phyloP scores from a whole-genome alignment of 2,329 filamentous ascomycete genomes.

The Ceratocystis variospora region DNA sequence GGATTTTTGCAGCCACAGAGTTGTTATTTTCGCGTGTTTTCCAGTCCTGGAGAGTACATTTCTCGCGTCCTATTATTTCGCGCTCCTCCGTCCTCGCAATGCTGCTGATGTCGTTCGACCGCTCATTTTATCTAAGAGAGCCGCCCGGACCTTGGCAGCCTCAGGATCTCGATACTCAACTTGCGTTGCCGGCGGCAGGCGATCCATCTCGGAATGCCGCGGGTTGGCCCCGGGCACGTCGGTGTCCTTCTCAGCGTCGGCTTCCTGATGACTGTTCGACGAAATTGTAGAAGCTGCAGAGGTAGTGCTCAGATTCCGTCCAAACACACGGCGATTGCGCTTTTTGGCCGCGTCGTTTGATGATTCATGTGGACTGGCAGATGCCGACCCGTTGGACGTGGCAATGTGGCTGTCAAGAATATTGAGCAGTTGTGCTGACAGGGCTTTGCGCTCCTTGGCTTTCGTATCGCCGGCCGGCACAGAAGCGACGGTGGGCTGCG shows the following conservation, averaged over 20 bases:
- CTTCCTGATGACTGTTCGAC: constrained; percentile 15
- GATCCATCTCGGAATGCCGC: not conserved
- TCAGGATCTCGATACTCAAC: constrained; percentile 40
- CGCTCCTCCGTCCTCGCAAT: not conserved
- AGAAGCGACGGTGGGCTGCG: not conserved
- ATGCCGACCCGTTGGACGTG: constrained; percentile 5
- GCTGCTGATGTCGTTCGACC: not conserved
- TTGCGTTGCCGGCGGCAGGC: constrained; percentile 35
- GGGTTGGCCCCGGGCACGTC: constrained; percentile 15
- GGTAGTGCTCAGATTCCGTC: constrained; percentile 44
- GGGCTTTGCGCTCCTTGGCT: constrained; percentile 13
- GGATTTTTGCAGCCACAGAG: no score
- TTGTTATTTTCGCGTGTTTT: no score
- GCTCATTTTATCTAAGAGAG: constrained; percentile 34
- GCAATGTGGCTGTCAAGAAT: constrained; percentile 17
- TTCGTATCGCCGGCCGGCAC: not conserved
- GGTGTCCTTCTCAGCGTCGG: constrained; percentile 19
- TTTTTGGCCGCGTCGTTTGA: constrained; percentile 22
- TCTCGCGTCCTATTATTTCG: not conserved
- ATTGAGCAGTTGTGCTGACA: constrained; percentile 18
- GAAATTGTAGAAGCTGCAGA: constrained; percentile 23
- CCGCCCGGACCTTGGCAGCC: constrained; percentile 32
- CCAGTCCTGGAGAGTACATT: not conserved
- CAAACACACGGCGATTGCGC: constrained; percentile 39
- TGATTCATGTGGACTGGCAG: constrained; percentile 20